Evolutionary conservation across 2,329 filamentous ascomycete species (phyloP).

Genomic region (Myriosclerotinia scirpicola): DNA sequence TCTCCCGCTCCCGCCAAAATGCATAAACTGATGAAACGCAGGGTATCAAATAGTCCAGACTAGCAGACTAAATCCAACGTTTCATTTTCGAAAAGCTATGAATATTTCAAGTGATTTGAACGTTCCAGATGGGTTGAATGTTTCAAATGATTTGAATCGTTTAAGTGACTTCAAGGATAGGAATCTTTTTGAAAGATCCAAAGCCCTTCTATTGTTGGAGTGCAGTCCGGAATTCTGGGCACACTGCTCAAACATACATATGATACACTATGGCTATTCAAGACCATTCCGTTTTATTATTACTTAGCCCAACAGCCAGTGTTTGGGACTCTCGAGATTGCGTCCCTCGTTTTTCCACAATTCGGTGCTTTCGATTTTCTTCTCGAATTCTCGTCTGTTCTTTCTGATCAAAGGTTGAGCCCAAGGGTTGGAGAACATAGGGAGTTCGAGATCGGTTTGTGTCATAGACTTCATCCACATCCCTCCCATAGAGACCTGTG

Average conservation of each 20-base stretch:
- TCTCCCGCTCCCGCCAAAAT: not conserved
- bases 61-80: no score
- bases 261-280: not conserved
- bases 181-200: no score
- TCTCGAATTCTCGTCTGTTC: constrained; percentile 26
- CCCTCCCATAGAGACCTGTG: not conserved
- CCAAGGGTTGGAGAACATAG: constrained; percentile 29
- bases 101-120: no score
- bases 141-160: no score
- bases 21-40: not conserved
- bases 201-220: no score
- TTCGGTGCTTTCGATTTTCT: constrained; percentile 28
- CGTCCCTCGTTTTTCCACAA: constrained; percentile 31
- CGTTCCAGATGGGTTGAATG: no score
- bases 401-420: constrained; percentile 30
- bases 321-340: constrained; percentile 28
- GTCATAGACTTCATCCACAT: constrained; percentile 29
- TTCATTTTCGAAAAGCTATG: no score
- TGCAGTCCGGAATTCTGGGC: not conserved
- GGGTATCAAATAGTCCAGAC: no score
- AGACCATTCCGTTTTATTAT: not conserved
- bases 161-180: no score
- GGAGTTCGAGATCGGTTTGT: not conserved
- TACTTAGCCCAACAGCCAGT: constrained; percentile 31
- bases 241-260: constrained; percentile 4